Conservation (phyloP, 768 basidiomycete genomes). For the Chiua virens region DNA sequence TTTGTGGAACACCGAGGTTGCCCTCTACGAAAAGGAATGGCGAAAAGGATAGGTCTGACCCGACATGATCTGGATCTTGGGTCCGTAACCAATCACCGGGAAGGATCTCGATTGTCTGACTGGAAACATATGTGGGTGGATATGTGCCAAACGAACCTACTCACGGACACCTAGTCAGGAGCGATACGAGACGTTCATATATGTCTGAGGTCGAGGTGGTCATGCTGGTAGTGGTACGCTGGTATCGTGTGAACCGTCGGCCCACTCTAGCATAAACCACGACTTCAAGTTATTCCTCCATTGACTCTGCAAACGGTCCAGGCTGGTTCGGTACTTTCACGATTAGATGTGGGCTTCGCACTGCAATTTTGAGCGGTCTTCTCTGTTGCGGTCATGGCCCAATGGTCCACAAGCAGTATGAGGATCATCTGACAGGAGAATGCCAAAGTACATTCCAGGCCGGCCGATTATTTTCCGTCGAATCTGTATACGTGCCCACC, state of each 20-base stretch:
- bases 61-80: conserved; percentile 7
- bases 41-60: conserved; percentile 20
- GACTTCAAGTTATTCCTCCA: too few species aligned
- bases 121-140: conserved; percentile 1
- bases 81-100: conserved; percentile 52
- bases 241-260: neutral
- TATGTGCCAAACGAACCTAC: conserved; percentile 3
- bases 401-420: too few species aligned
- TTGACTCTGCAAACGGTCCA: too few species aligned
- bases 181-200: conserved; percentile 23
- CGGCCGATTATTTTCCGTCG: neutral
- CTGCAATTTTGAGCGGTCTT: too few species aligned
- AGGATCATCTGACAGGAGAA: conserved; percentile 3
- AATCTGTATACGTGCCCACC: neutral
- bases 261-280: too few species aligned
- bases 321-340: too few species aligned
- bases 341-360: too few species aligned
- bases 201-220: conserved; percentile 1
- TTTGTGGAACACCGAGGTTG: conserved; percentile 66
- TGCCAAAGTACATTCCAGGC: conserved; percentile 15
- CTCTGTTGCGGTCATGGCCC: too few species aligned
- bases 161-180: conserved; percentile 28
- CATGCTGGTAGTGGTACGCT: neutral
- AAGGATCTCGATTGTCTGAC: conserved; percentile 56
- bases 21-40: conserved; percentile 59